These are phyloP conservation scores for Aspergillus thermomutatus DNA, from an alignment of 2,329 filamentous ascomycete genomes.

Conservation along the genomic window DNA sequence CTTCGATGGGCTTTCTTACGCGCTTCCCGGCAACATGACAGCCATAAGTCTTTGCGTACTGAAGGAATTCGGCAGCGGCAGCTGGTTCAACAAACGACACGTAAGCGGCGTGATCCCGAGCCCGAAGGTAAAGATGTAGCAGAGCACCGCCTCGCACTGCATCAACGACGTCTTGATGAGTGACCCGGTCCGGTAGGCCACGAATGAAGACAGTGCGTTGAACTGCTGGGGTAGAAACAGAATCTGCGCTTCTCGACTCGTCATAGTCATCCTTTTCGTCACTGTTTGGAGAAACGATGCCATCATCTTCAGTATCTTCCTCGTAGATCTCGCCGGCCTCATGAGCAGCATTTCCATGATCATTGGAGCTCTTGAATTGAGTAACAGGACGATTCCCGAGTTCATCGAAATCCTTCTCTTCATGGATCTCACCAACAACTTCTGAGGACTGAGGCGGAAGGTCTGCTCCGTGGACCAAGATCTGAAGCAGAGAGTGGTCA, in stretches of 20 bases:
- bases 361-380: background rate
- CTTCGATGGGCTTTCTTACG: constrained; percentile 46
- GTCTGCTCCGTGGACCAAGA: constrained; percentile 17
- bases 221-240: constrained; percentile 11
- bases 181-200: constrained; percentile 60
- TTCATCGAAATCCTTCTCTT: background rate
- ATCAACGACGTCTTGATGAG: constrained; percentile 62
- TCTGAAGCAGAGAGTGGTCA: constrained; percentile 9
- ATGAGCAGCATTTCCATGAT: background rate
- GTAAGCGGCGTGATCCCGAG: constrained; percentile 57
- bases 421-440: background rate
- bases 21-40: constrained; percentile 67
- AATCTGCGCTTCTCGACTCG: constrained; percentile 16
- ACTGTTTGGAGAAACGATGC: constrained; percentile 19
- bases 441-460: background rate
- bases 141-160: constrained; percentile 68
- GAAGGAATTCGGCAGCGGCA: constrained; percentile 63
- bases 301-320: constrained; percentile 21
- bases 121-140: constrained; percentile 64
- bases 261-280: constrained; percentile 25
- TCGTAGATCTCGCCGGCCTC: constrained; percentile 3
- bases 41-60: constrained; percentile 61
- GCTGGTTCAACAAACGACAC: constrained; percentile 68
- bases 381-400: background rate
- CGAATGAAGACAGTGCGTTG: constrained; percentile 52